Base-by-base conservation (phyloP, 1,284 basidiomycete species). In the Malassezia pachydermatis region DNA sequence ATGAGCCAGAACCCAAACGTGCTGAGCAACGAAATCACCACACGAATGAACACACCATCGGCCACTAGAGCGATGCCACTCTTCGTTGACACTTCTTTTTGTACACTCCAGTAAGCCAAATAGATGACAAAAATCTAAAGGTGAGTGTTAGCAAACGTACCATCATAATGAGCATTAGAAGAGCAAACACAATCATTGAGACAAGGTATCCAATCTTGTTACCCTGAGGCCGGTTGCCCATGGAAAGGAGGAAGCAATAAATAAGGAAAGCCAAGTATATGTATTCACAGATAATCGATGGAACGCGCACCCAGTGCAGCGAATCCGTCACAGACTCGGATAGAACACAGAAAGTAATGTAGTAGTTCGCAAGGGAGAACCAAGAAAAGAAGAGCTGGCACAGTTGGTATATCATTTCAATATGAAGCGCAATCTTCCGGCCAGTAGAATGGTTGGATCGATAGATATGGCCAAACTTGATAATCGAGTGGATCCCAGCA, bases 391-490 rank as follows among this genome's bases (percentile, higher is more conserved):
- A 27, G 10, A 71, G 58, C 50, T 61, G 55, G 28, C 70, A 55
- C 17, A 56, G 40, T 41, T 70, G 69, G 52, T 71, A 71, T 36
- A 70, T n/a, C 46, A 70, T 60, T 46, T 71, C 69, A 38, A 71
- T 47, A 51, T 71, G 69, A 6, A 71, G 50, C 13, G 51, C 48
- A 30, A 65, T 51, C 50, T 71, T 71, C 17, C 67, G 59, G 2
- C 51, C 41, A 20, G 62, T 57, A 14, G 63, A 61, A 42, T 71
- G 69, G 22, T 51, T 58, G 5, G 67, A 70, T 25, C 69, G 62
- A 32, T 71, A 71, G 41, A 71, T 63, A 60, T 70, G 68, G 39
- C 54, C 51, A 33, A 71, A 67, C 47, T 71, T 65, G 55, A 71
- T 70, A 40, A 70, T 66, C 30, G 67, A 68, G 38, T 71, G 69